Evolutionary conservation across 805 yeast species (phyloP), one percentile per base, ranked within the genome.

Genomic region (Yamadazyma paraphyllophila): DNA sequence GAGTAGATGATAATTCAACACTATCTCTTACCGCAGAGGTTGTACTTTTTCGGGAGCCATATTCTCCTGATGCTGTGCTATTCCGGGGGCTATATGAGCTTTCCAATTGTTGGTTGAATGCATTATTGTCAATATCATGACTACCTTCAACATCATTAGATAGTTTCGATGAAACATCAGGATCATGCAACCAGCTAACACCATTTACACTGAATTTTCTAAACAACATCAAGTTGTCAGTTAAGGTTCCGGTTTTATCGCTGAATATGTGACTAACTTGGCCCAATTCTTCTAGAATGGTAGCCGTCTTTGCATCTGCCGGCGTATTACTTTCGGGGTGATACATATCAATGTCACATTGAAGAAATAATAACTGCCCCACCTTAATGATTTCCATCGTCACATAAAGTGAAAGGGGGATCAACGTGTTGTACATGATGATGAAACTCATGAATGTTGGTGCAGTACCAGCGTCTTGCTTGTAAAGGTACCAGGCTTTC

Each of bases 241-340:
- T 94, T 49, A 94, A 74, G 0, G 99, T 94, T 8, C 99, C 99
- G 0, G 99, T 94, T 63, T 94, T 94, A 65, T 94, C 99, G 49
- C 96, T 87, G 62, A 94, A 94, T 2, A 94, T 78, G 60, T 92
- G 91, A 40, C 96, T 85, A 1, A 95, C 97, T 62, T 94, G 99
- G 2, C 99, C 99, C 56, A 94, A 71, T 65, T 94, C 99, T 62
- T 94, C 99, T 52, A 94, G 77, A 53, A 94, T 89, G 0, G 97
- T 88, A 0, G 98, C 96, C 0, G 98, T 91, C 61, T 92, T 83
- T 0, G 97, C 95, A 56, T 88, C 96, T 39, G 96, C 92, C 0
- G 96, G 96, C 0, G 96, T 94, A 57, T 94, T 81, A 7, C 89
- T 77, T 27, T 80, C 85, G 13, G 73, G 73, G 61, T 94, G 88